Evolutionary conservation across 495 filamentous ascomycete genomes (phyloP).

Genomic region (Penicillium coprophilum): DNA sequence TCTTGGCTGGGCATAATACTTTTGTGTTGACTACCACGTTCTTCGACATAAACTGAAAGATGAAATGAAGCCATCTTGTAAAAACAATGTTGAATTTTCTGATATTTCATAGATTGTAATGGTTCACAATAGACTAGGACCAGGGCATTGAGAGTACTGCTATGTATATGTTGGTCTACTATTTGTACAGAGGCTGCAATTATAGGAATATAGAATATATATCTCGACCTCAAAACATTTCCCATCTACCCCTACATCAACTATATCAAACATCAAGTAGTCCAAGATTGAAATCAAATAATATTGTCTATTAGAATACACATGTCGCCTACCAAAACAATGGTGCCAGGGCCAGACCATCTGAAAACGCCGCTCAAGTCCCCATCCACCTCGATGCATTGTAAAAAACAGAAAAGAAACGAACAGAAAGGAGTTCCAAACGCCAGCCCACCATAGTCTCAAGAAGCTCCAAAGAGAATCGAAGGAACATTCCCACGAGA

Average conservation of each 20-base stretch:
- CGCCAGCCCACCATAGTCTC: not conserved
- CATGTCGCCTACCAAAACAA: slow-evolving; percentile 13
- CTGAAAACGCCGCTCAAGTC: slow-evolving; percentile 22
- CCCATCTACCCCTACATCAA: not conserved
- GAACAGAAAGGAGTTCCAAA: slow-evolving; percentile 5
- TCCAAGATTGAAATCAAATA: slow-evolving; percentile 3
- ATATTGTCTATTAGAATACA: slow-evolving; percentile 27
- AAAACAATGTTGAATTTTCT: not conserved
- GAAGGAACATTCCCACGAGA: slow-evolving; percentile 1
- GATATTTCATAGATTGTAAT: not conserved
- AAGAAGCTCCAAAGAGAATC: not conserved
- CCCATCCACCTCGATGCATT: slow-evolving; percentile 29
- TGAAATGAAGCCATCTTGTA: not conserved
- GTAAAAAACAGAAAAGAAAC: slow-evolving; percentile 13
- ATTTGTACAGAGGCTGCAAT: not conserved
- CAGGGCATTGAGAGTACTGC: not conserved
- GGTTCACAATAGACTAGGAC: not conserved
- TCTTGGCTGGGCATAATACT: not conserved
- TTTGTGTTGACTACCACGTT: slow-evolving; percentile 4
- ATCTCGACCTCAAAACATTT: not conserved
- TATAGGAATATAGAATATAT: not conserved
- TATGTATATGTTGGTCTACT: not conserved
- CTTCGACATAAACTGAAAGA: not conserved
- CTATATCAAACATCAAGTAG: not conserved
- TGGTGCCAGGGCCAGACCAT: slow-evolving; percentile 16